Evolutionary conservation across 2,329 filamentous ascomycete species (phyloP).

Genomic region (Cadophora sp.): DNA sequence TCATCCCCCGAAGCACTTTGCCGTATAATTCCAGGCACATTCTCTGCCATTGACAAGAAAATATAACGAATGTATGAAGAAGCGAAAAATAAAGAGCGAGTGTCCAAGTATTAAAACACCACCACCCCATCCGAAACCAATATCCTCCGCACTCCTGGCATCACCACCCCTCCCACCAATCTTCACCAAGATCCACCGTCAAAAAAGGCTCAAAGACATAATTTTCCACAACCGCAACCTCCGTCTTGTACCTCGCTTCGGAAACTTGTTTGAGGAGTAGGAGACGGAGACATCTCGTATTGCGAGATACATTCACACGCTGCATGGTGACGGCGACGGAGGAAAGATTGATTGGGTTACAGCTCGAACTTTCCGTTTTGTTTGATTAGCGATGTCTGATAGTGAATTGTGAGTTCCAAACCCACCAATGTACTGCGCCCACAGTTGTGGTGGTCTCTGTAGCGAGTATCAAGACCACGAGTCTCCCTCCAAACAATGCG

Average conservation of each 20-base stretch:
- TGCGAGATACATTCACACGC: too few species aligned
- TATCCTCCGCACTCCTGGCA: not conserved
- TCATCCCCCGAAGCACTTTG: too few species aligned
- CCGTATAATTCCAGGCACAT: too few species aligned
- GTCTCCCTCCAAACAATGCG: not conserved
- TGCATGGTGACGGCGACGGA: too few species aligned
- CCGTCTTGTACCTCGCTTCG: not conserved
- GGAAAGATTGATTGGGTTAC: too few species aligned
- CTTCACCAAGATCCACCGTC: not conserved
- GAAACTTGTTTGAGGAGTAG: not conserved
- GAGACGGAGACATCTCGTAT: not conserved
- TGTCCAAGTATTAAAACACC: not conserved
- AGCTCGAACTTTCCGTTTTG: not conserved
- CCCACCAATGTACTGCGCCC: too few species aligned
- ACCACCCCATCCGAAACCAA: not conserved
- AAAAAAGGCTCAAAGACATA: not conserved
- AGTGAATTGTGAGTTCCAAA: not conserved
- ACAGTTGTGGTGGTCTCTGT: not conserved
- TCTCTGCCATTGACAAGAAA: not conserved
- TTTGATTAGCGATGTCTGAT: not conserved
- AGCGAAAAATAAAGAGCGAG: not conserved
- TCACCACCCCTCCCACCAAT: not conserved
- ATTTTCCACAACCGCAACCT: not conserved
- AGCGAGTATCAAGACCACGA: not conserved
- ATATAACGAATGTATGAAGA: not conserved